Conservation (phyloP, 1,284 basidiomycete genomes). For the Cutaneotrichosporon mucoides region DNA sequence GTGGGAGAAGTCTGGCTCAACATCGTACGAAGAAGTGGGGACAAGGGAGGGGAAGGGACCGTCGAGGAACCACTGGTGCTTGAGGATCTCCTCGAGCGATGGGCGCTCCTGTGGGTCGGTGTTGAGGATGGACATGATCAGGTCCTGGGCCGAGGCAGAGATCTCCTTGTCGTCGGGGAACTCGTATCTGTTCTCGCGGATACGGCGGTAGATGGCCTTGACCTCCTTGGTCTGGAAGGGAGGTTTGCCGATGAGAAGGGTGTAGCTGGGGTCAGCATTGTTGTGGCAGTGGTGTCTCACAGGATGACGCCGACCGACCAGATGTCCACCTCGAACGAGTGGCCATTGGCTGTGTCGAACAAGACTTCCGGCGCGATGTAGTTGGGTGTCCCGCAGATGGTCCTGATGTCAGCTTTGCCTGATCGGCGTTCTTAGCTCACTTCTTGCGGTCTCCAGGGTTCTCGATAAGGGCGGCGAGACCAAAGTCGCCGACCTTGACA, state of each 20-base stretch:
- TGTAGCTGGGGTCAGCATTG: conserved; percentile 57
- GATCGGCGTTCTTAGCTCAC: conserved; percentile 42
- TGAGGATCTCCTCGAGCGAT: conserved; percentile 76
- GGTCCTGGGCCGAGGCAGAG: conserved; percentile 66
- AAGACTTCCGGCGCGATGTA: conserved; percentile 98
- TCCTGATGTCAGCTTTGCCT: conserved; percentile 50
- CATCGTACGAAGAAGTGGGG: conserved; percentile 70
- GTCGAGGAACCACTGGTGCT: conserved; percentile 76
- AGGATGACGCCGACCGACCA: conserved; percentile 98
- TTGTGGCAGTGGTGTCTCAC: conserved; percentile 35
- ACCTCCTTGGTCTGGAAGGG: conserved; percentile 98
- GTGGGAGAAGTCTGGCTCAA: conserved; percentile 66
- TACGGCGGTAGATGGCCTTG: conserved; percentile 91
- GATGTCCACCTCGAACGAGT: conserved; percentile 96
- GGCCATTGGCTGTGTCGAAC: conserved; percentile 91
- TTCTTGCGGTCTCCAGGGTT: conserved; percentile 95
- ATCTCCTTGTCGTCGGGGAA: conserved; percentile 76
- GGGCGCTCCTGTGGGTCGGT: conserved; percentile 75
- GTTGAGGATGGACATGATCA: conserved; percentile 82
- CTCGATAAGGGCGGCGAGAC: conserved; percentile 92
- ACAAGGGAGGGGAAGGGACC: conserved; percentile 78
- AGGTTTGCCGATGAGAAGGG: conserved; percentile 85
- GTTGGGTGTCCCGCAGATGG: conserved; percentile 97
- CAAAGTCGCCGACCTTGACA: conserved; percentile 96
- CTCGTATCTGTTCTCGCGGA: conserved; percentile 89